Base-by-base conservation (phyloP, 1,284 basidiomycete genomes). In the Fomitopsis palustris region DNA sequence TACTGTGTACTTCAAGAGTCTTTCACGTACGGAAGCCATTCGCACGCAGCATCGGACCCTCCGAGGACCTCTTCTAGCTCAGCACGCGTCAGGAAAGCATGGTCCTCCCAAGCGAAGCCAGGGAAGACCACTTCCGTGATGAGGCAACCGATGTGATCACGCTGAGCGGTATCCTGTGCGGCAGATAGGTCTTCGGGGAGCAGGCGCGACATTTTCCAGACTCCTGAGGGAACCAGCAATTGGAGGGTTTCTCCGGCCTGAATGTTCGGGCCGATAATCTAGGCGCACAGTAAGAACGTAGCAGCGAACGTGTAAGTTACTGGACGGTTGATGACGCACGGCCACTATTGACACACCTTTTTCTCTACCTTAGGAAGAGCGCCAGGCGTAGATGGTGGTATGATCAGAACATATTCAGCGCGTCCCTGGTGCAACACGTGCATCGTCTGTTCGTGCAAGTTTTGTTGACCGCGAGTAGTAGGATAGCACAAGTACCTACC, bases 101-200 rank as follows among this genome's bases (percentile, higher is more conserved):
- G 81, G 62, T 83, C 82, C 58, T 79, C 76, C 78, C 78, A 80
- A 31, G 74, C 66, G 61, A 81, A 81, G 1, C 79, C 78, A 5
- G 79, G 79, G 25, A 80, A 75, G 6, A 81, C 78, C 9, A 81
- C 77, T 65, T 82, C 80, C 6, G 77, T 78, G 61, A 82, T 81
- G 52, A 82, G 67, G 60, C 79, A 81, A 4, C 79, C 77, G 0
- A 68, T 68, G 9, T 53, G 58, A 29, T 77, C 73, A 56, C 66
- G 45, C n/a, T 27, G 23, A 37, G 37, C 23, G 55, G 42, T 33
- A 56, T 60, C 38, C 2, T 9, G 4, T 1, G 64, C 65, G 1
- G 58, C 56, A 4, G 62, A 54, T 2, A 78, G 54, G 61, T 82
- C 80, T 45, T 74, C 74, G 1, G 70, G 67, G 2, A 79, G 74